Percentiles rank a stretch among this genome's conserved stretches.
These are phyloP conservation scores for Ehretia macrophylla DNA, from an alignment of 257 asterid species.

Conservation along the genomic window DNA sequence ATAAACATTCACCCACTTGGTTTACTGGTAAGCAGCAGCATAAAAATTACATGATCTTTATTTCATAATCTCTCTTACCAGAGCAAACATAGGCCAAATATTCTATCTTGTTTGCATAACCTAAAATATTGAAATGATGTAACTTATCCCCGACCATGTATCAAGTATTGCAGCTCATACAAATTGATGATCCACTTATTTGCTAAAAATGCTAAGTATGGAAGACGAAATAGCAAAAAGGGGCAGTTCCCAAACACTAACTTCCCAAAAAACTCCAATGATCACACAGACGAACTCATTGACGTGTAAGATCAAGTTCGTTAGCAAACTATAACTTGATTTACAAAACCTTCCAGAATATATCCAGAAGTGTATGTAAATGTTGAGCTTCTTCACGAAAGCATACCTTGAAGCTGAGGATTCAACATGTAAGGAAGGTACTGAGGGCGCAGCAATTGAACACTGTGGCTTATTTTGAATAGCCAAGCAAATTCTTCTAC, in stretches of 20 bases:
- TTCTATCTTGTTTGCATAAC: too few relatives aligned
- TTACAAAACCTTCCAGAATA: neutral
- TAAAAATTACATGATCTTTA: too few relatives aligned
- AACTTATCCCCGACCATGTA: too few relatives aligned
- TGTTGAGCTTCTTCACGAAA: slow-evolving; percentile 1
- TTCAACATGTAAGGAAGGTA: slow-evolving; percentile 6
- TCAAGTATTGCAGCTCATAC: too few relatives aligned
- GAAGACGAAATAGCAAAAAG: neutral
- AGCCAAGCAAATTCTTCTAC: slow-evolving; percentile 15
- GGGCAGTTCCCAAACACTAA: neutral
- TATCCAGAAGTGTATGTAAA: neutral
- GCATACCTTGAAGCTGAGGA: slow-evolving; percentile 25
- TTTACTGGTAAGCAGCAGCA: too few relatives aligned
- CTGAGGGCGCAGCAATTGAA: slow-evolving; percentile 14
- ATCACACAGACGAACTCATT: neutral
- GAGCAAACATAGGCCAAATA: too few relatives aligned
- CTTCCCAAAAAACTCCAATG: neutral
- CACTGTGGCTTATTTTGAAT: slow-evolving; percentile 16
- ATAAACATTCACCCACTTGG: too few relatives aligned
- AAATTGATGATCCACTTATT: too few relatives aligned
- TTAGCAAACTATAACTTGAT: neutral
- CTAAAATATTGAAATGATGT: too few relatives aligned
- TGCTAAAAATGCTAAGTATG: too few relatives aligned
- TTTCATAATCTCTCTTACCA: too few relatives aligned
- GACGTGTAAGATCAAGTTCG: neutral